Evolutionary conservation across 306 rosid genomes (phyloP).

Genomic region (Casuarina equisetifolia): DNA sequence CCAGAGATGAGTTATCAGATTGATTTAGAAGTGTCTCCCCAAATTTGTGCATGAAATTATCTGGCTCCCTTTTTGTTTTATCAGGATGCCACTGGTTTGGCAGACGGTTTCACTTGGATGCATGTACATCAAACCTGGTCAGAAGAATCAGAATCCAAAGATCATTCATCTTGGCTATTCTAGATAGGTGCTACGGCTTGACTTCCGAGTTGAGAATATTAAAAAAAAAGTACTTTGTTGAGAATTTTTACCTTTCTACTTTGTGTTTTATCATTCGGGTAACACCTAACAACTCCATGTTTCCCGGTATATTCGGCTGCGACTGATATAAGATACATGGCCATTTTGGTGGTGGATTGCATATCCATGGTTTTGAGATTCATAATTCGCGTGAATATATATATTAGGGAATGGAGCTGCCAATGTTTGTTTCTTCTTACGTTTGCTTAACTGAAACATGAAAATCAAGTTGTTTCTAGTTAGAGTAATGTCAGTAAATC

Average conservation of each 20-base stretch:
- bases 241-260: neutral
- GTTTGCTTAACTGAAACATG: too few relatives aligned
- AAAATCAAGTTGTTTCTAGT: too few relatives aligned
- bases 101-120: constrained; percentile 49
- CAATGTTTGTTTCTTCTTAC: too few relatives aligned
- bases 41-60: constrained; percentile 5
- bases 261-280: neutral
- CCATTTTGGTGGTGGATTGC: neutral
- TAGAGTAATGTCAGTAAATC: too few relatives aligned
- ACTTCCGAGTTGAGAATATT: constrained; percentile 11
- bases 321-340: neutral
- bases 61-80: neutral
- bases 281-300: neutral
- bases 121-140: constrained; percentile 66
- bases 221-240: constrained; percentile 35
- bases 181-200: constrained; percentile 28
- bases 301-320: neutral
- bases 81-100: constrained; percentile 45
- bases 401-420: too few relatives aligned
- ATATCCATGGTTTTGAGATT: neutral
- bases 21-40: neutral
- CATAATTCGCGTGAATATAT: neutral
- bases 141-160: constrained; percentile 36
- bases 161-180: constrained; percentile 34
- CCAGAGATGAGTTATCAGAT: constrained; percentile 34